Evolutionary conservation across 169 alveolate genomes (phyloP), one percentile per base, ranked within the genome.

Genomic region (Plasmodium vivax): DNA sequence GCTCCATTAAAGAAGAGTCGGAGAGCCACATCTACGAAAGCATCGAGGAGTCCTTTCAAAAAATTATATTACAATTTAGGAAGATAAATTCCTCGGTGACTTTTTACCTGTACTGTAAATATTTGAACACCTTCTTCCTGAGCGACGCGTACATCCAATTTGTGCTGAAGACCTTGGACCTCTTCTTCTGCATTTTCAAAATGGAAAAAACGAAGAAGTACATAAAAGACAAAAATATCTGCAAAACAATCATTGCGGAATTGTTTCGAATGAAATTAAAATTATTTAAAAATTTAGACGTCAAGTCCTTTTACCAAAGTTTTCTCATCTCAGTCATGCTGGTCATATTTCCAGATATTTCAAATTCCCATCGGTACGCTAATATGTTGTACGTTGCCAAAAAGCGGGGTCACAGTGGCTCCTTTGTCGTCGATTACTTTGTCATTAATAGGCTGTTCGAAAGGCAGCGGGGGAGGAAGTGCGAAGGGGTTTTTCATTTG

Each of bases 91-190:
- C 62, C 8, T 54, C 93, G 2, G 10, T 54, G 71, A 77, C 93
- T n/a, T 54, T 54, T 34, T 75, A 36, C 83, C 47, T 87, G 16
- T 87, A 87, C 47, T 87, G 72, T 32, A 87, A 87, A 87, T 87
- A 77, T 56, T 0, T 87, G n/a, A 87, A 87, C 72, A 30, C 68
- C 51, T 87, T 87, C 56, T 77, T 54, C 81, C n/a, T 36, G 16
- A 87, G 73, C 72, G 47, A 36, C 23, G 71, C 56, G 36, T 54
- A 36, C 68, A 51, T 79, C 27, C 10, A n/a, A 1, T 87, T 47
- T 58, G n/a, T 87, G 32, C 27, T n/a, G 5, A 56, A 87, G 6
- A 87, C 93, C 10, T 2, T 87, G 71, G 58, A 77, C 43, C 82
- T 27, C 36, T 87, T 54, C 34, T 75, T 87, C 32, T 75, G 30